Base-by-base conservation (phyloP, 2,329 filamentous ascomycete genomes). In the Metarhizium guizhouense region DNA sequence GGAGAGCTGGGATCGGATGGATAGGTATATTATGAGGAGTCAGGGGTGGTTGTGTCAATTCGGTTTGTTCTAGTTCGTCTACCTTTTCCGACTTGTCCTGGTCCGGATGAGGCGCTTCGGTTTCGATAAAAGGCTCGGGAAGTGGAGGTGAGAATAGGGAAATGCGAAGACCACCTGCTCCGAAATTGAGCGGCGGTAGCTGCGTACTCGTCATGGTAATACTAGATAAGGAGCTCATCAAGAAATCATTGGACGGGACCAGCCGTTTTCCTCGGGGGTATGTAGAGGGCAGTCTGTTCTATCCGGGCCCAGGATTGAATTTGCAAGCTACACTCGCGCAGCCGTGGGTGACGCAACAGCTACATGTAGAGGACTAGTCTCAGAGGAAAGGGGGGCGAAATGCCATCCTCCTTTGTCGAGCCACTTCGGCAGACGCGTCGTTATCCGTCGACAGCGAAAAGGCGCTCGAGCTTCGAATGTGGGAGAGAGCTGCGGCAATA, bases 1-100 rank as follows among this genome's bases (percentile, higher is more conserved):
- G 90, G 82, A 94, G 88, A 34, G 81, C 80, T 16, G 82, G 74
- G 53, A 94, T 85, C 6, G 90, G 90, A 66, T 95, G 90, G 13
- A 61, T 60, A 14, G 69, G 69, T 48, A 70, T 68, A 43, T 60
- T 62, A 52, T 64, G 52, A 13, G 56, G 43, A 30, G 55, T 45
- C 20, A 64, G 64, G 48, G 59, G 55, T 10, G 61, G 60, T 18
- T 56, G 54, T 34, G 59, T 57, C 45, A 25, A 47, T 32, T 53
- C 51, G 47, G 52, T 30, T 18, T 58, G 52, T 36, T 57, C 40
- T 30, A 36, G n/a, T 40, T 54, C 52, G 5, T 54, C 34, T 13
- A 4, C 18, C 4, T 30, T 48, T 30, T 48, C 20, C 14, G 25
- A 14, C 20, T 14, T 13, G 16, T 29, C 45, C 2, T 16, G 45